These are phyloP conservation scores for Teratosphaeriaceae sp. DNA, from an alignment of 2,329 filamentous ascomycete species.

Conservation along the genomic window DNA sequence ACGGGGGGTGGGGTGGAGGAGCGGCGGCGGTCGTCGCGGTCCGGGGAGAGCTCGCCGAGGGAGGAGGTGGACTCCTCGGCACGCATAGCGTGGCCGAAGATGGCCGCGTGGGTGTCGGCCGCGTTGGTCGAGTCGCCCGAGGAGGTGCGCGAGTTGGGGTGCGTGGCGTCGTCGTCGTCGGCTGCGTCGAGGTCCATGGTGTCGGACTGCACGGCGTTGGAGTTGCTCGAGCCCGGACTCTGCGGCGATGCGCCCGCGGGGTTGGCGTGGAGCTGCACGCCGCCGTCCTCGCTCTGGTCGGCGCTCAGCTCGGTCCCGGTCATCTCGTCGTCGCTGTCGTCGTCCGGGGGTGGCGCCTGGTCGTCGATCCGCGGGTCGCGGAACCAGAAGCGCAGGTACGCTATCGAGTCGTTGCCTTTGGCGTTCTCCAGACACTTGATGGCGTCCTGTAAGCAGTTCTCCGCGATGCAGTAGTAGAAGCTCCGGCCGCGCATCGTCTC, in stretches of 20 bases:
- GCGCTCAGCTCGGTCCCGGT: slow-evolving; percentile 43
- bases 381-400: slow-evolving; percentile 81
- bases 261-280: slow-evolving; percentile 38
- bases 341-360: slow-evolving; percentile 25
- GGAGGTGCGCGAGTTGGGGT: slow-evolving; percentile 32
- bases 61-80: slow-evolving; percentile 34
- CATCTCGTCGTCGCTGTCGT: slow-evolving; percentile 39
- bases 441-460: slow-evolving; percentile 68
- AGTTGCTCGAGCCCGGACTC: slow-evolving; percentile 11
- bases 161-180: slow-evolving; percentile 7
- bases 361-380: slow-evolving; percentile 60
- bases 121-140: slow-evolving; percentile 42
- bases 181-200: slow-evolving; percentile 29
- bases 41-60: slow-evolving; percentile 21
- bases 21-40: slow-evolving; percentile 18
- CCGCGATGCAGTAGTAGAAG: slow-evolving; percentile 81
- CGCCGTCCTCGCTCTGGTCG: slow-evolving; percentile 43
- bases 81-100: slow-evolving; percentile 36
- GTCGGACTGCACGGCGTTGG: slow-evolving; percentile 26
- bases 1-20: slow-evolving; percentile 10
- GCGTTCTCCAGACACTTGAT: slow-evolving; percentile 75
- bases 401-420: slow-evolving; percentile 86
- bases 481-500: slow-evolving; percentile 66
- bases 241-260: slow-evolving; percentile 23
- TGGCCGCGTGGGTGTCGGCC: slow-evolving; percentile 33